phyloP scores from a whole-genome alignment of 495 filamentous ascomycete species.

The Neurospora sp. region DNA sequence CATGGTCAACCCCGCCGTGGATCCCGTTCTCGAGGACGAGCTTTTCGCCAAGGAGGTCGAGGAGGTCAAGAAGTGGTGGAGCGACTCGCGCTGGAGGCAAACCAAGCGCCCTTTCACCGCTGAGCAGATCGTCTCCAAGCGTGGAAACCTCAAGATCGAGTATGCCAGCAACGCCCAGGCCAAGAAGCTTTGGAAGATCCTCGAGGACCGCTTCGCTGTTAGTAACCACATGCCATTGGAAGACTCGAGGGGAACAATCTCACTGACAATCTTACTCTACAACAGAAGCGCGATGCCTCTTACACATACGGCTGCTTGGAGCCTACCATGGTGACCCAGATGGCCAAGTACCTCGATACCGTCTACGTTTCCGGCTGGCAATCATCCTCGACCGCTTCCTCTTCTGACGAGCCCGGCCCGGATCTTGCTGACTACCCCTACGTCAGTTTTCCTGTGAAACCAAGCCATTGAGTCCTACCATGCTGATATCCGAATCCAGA shows the following conservation, averaged over 20 bases:
- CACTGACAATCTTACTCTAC: neutral
- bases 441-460: constrained; percentile 40
- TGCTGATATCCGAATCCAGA: constrained; percentile 38
- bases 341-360: constrained; percentile 97
- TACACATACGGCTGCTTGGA: constrained; percentile 96
- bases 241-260: neutral
- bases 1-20: constrained; percentile 41
- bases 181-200: constrained; percentile 90
- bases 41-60: constrained; percentile 71
- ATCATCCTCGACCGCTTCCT: constrained; percentile 89
- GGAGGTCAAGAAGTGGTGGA: constrained; percentile 90
- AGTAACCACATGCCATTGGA: neutral
- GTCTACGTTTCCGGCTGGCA: constrained; percentile 99
- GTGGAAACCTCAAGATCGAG: constrained; percentile 82
- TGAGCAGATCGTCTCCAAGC: constrained; percentile 92
- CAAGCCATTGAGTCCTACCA: neutral
- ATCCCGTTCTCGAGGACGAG: constrained; percentile 67
- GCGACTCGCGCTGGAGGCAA: constrained; percentile 79
- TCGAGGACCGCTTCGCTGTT: constrained; percentile 64
- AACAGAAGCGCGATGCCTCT: constrained; percentile 69
- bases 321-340: constrained; percentile 96
- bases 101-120: constrained; percentile 91
- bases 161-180: constrained; percentile 80
- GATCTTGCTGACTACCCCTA: constrained; percentile 98
- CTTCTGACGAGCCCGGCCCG: constrained; percentile 89